Evolutionary conservation across 306 rosid genomes (phyloP).

Genomic region (Cicer judaicum): DNA sequence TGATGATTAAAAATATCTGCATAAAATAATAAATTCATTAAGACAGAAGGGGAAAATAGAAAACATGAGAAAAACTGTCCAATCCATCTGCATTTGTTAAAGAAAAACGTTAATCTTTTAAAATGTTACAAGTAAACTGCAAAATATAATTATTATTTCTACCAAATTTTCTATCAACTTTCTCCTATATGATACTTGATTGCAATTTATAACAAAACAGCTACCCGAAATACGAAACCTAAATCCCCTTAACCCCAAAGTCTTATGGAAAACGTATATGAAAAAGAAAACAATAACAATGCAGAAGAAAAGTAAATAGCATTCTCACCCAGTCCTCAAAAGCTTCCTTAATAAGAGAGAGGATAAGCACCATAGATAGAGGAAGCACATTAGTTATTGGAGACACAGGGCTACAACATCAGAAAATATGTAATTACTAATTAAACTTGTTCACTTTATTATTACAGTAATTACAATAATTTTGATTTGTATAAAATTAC

Average conservation of each 20-base stretch:
- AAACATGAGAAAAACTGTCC: constrained; percentile 13
- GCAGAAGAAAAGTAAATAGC: constrained; percentile 33
- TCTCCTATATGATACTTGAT: neutral
- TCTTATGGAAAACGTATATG: neutral
- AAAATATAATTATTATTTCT: constrained; percentile 18
- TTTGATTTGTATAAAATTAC: constrained; percentile 12
- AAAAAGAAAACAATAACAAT: constrained; percentile 25
- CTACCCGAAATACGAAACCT: constrained; percentile 16
- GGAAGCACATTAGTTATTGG: constrained; percentile 93
- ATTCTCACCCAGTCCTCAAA: constrained; percentile 92
- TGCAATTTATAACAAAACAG: constrained; percentile 19
- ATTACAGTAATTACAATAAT: constrained; percentile 10
- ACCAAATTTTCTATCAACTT: constrained; percentile 4
- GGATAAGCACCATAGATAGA: constrained; percentile 82
- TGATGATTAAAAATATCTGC: neutral
- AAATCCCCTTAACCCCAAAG: constrained; percentile 10
- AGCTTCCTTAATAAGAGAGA: constrained; percentile 91
- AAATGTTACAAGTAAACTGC: constrained; percentile 18
- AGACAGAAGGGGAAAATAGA: neutral
- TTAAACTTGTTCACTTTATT: neutral
- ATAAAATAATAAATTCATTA: constrained; percentile 17
- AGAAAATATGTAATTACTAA: constrained; percentile 45
- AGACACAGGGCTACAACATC: constrained; percentile 81
- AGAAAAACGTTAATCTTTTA: constrained; percentile 3
- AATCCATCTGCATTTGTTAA: neutral